Evolutionary conservation across 176 grass and related monocot species (phyloP), one percentile per base, ranked within the genome.

Genomic region (Lolium perenne): DNA sequence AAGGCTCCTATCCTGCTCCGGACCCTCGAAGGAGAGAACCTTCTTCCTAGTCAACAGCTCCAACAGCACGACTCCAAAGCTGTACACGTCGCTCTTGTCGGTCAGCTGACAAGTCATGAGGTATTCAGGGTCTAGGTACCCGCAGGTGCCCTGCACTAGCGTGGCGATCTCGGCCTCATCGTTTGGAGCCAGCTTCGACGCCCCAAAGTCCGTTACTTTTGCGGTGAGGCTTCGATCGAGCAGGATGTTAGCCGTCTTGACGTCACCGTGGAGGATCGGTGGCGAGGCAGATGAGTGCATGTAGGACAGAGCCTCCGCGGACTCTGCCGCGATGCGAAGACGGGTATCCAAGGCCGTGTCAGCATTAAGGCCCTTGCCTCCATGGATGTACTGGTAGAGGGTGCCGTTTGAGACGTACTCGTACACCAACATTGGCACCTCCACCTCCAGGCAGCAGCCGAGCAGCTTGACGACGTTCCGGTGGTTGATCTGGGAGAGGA

Each of bases 61-160:
- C 18, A 93, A 59, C 67, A 93, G 65, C 60, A 93, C 88, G 17
- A 93, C 92, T 0, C 92, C 88, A 20, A 82, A 93, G 32, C 91
- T 93, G 53, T 93, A 93, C 12, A 93, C 91, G 11, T 93, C 91
- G 25, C 92, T 95, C 82, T 95, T 95, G 69, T 95, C 93, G 0
- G 94, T 93, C 58, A 93, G 85, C 38, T 96, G 94, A 63, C 65
- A 68, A 18, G 65, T 68, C 65, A 68, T 68, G 17, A 68, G 65
- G 65, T 68, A 68, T 3, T 68, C 65, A 6, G 65, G 32, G 6
- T 68, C 65, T 0, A 68, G 65, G 32, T 68, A 68, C 16, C 65
- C 65, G 16, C 65, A 68, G 6, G 64, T 67, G 64, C 64, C 64
- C 16, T 67, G 64, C 64, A 67, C 64, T 25, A 67, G 35, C 1